Evolutionary conservation across 805 yeast species (phyloP).

Genomic region (Saturnispora quitensis): DNA sequence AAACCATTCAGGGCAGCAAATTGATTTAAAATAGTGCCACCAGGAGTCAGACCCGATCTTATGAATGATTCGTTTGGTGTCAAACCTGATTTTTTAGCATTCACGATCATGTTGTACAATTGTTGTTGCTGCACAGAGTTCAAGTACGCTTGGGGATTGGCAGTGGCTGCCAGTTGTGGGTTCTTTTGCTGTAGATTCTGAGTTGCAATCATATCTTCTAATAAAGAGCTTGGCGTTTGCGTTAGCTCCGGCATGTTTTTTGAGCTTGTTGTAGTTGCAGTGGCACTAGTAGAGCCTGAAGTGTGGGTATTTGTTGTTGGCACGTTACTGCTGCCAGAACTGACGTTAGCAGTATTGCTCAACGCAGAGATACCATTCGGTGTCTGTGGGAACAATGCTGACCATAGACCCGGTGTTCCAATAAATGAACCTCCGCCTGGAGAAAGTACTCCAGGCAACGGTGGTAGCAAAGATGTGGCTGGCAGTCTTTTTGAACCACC

Average conservation of each 20-base stretch:
- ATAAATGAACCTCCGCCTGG: slow-evolving; percentile 39
- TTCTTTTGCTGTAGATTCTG: slow-evolving; percentile 5
- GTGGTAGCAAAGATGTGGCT: slow-evolving; percentile 33
- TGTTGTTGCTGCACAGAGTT: slow-evolving; percentile 15
- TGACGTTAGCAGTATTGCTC: slow-evolving; percentile 8
- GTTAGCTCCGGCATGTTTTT: neutral
- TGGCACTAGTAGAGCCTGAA: neutral
- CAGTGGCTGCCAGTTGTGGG: neutral
- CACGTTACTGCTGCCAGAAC: slow-evolving; percentile 4
- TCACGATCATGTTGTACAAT: slow-evolving; percentile 17
- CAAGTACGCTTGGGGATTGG: neutral
- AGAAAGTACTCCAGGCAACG: slow-evolving; percentile 34
- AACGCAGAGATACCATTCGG: slow-evolving; percentile 10
- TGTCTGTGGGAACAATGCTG: slow-evolving; percentile 31
- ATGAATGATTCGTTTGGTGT: slow-evolving; percentile 71
- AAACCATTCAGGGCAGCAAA: neutral
- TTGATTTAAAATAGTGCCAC: slow-evolving; percentile 16
- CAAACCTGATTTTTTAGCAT: slow-evolving; percentile 44
- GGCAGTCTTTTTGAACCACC: slow-evolving; percentile 37
- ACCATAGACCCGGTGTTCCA: slow-evolving; percentile 50
- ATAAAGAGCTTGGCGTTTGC: neutral
- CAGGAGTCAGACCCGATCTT: slow-evolving; percentile 68
- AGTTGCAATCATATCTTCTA: slow-evolving; percentile 3
- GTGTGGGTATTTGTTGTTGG: slow-evolving; percentile 1
- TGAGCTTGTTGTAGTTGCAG: neutral